Evolutionary conservation across 2,329 filamentous ascomycete genomes (phyloP), one percentile per base, ranked within the genome.

Genomic region (Pestalotiopsis sp.): DNA sequence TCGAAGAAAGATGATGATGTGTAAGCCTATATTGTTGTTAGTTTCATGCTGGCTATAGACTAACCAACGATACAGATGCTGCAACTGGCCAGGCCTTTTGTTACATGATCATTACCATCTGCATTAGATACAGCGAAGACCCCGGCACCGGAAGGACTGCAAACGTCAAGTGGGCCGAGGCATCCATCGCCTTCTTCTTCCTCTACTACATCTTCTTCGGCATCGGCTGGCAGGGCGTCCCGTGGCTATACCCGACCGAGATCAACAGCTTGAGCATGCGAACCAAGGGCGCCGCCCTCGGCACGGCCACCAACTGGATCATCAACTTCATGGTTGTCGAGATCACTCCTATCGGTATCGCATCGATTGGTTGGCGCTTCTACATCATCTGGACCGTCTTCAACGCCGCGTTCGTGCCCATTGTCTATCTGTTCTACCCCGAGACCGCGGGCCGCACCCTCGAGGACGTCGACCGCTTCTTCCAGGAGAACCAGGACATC

Each of bases 1-100:
- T 31, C 82, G 87, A 3, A 79, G 87, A 3, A 87, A 86, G 71
- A 82, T 89, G 79, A 86, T 89, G 82, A 84, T 89, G 77, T 87
- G 85, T 73, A 68, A 70, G 72, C 63, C 5, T 13, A 38, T 1
- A 14, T 6, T 41, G 31, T 0, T 14, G 14, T 41, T 14, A 31
- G 12, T 4, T 2, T 13, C 4, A 5, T n/a, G 5, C 2, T 36
- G 5, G 3, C 0, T 68, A 13, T n/a, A 9, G 12, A 11, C 23
- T 59, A n/a, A 66, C 3, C 6, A 36, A 12, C 27, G 7, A 9
- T 1, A 38, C 17, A 76, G 74, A 76, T 56, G 84, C 85, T 1
- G 83, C 85, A 0, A 79, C 81, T 1, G 85, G 86, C 1, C 86
- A 88, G 76, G 82, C 80, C 68, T 78, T 86, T 64, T 87, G 83